Base-by-base conservation (phyloP, 345 rosid genomes). In the Dimocarpus longan region DNA sequence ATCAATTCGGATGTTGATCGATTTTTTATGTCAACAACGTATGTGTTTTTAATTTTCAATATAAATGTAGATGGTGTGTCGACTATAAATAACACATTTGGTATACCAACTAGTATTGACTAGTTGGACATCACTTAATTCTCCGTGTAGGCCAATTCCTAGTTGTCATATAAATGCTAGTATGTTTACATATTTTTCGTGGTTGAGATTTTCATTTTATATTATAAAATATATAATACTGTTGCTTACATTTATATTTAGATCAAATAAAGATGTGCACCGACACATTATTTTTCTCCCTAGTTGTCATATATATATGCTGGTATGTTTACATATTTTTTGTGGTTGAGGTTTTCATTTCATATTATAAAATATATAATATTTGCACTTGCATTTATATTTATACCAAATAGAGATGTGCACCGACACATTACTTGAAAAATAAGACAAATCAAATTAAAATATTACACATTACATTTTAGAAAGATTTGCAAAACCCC, bases 101-200 rank as follows among this genome's bases (percentile, higher is more conserved):
- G 50, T 66, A 12, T 39, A 50, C 78, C 71, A 66, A 76, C 70
- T 19, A 0, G 71, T 6, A 63, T 62, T 7, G 62, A 56, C 15
- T n/a, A 5, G 1, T 3, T 57, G 21, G 26, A 60, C 5, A 57
- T 39, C 16, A 1, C 65, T 6, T 8, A 19, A 39, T 8, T 42
- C 54, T 68, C 28, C 32, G 5, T 43, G 71, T 60, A 48, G 78
- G 64, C 48, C 78, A 32, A 46, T 13, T 63, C 64, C 28, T 32
- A 48, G 48, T 46, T 28, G 63, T 76, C 44, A 9, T 2, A 44
- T 42, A 8, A 43, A 19, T 22, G 28, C 13, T 28, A 37, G 8
- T 18, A 39, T 63, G 32, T 8, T 63, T 21, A 15, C 7, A 66
- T 66, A 66, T 12, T 12, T 66, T 28, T 28, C 5, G 40, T 66